Evolutionary conservation across 768 basidiomycete genomes (phyloP), one percentile per base, ranked within the genome.

Genomic region (Boletus sp.): DNA sequence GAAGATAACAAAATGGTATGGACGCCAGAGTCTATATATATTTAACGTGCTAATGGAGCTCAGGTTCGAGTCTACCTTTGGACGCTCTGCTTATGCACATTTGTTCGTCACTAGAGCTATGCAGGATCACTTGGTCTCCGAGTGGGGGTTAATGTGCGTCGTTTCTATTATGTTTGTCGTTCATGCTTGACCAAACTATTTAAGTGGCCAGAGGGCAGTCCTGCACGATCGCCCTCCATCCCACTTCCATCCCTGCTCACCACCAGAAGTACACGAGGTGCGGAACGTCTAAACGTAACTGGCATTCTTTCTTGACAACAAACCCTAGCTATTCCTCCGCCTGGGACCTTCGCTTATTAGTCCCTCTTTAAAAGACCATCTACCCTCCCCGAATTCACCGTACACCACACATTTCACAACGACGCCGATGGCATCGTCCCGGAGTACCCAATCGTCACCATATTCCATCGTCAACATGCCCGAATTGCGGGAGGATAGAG

Each of bases 61-160:
- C 47, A 99, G 96, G 79, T 89, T 98, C 58, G 97, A 99, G 70
- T 69, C 68, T 24, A 80, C 75, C 28, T 98, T 95, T 71, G 95
- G 97, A 2, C 77, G 80, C 20, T 75, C 70, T 1, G 95, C 97
- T 0, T 89, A 89, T 68, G 92, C 90, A 0, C 97, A 99, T 65
- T 68, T 99, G 2, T 98, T 97, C 69, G 97, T 99, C 18, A 97
- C 97, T 1, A 73, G 80, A 44, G 92, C 93, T 5, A 94, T 99
- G 91, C 82, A 77, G 52, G 81, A 89, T 41, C 76, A 79, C 59
- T 76, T 99, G 20, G 77, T 81, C 6, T 73, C 81, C 39, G 78
- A 89, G 52, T 98, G 93, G 90, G 72, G 83, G 42, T 75, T 98
- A 9, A 74, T 82, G 94, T 95, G 64, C 46, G 90, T 78, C 20